Evolutionary conservation across 345 rosid genomes (phyloP).

Genomic region (Abelmoschus esculentus): DNA sequence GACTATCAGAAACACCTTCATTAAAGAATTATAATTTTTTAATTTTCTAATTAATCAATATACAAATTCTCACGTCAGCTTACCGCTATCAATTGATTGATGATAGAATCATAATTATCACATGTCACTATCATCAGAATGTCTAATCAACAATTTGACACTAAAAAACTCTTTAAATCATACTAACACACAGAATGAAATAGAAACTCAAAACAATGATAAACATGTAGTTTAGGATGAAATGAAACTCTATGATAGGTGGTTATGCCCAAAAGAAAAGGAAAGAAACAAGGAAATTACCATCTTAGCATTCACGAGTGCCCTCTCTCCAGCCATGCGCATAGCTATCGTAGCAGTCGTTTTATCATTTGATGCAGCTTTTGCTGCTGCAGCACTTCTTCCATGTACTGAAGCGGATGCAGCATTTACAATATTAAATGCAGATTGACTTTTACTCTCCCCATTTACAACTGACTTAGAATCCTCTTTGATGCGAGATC

Average conservation of each 20-base stretch:
- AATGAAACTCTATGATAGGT: neutral
- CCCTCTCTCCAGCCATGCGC: slow-evolving; percentile 96
- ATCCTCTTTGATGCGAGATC: slow-evolving; percentile 62
- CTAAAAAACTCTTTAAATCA: neutral
- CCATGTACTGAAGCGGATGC: slow-evolving; percentile 97
- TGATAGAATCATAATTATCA: neutral
- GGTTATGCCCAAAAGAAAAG: neutral
- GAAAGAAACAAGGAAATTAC: slow-evolving; percentile 33
- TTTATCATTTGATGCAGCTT: slow-evolving; percentile 70
- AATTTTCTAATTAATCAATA: neutral
- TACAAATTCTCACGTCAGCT: neutral
- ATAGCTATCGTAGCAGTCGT: slow-evolving; percentile 87
- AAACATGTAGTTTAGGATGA: neutral
- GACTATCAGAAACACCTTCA: neutral
- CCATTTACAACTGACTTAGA: slow-evolving; percentile 48
- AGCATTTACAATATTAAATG: slow-evolving; percentile 82
- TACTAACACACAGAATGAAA: neutral
- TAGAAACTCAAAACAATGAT: neutral
- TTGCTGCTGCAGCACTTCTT: slow-evolving; percentile 91
- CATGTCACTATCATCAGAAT: neutral
- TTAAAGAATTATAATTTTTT: neutral
- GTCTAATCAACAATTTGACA: neutral
- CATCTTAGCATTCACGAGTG: slow-evolving; percentile 75
- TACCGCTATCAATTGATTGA: neutral
- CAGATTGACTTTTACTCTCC: slow-evolving; percentile 35